A percentile compares a stretch with the other conserved stretches of the same genome.
Evolutionary conservation across 2,329 filamentous ascomycete species (phyloP).

Genomic region (Fusarium multiceps): DNA sequence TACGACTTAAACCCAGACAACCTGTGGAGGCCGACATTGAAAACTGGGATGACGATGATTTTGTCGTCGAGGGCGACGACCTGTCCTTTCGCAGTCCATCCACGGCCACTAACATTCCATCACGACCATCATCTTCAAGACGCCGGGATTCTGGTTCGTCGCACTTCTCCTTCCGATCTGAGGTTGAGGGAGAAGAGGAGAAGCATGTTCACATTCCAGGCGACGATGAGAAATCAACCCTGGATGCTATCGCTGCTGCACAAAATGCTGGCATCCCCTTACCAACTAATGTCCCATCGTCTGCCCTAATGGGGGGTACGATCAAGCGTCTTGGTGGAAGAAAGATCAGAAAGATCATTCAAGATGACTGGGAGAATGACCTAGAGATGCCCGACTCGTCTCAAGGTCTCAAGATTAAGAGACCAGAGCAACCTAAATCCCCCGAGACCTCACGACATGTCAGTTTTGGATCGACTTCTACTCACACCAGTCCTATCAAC

Average conservation of each 20-base stretch:
- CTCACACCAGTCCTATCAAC: constrained; percentile 64
- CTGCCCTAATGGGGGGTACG: constrained; percentile 89
- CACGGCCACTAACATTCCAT: constrained; percentile 56
- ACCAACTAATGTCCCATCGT: constrained; percentile 85
- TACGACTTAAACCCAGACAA: constrained; percentile 64
- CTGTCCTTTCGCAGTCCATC: constrained; percentile 67
- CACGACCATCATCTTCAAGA: constrained; percentile 54
- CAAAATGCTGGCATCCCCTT: constrained; percentile 92
- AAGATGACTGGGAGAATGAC: constrained; percentile 86
- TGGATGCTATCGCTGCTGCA: constrained; percentile 87
- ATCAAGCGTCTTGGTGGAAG: constrained; percentile 88
- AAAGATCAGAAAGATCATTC: constrained; percentile 77
- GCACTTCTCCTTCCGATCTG: constrained; percentile 82
- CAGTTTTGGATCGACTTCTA: constrained; percentile 61
- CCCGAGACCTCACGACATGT: constrained; percentile 77
- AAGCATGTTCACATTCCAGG: constrained; percentile 86
- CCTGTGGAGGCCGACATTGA: constrained; percentile 73
- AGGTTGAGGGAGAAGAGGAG: constrained; percentile 87
- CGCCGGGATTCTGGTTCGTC: constrained; percentile 84
- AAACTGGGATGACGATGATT: constrained; percentile 83
- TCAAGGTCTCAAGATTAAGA: constrained; percentile 73
- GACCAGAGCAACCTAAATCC: constrained; percentile 68
- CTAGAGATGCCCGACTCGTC: constrained; percentile 73
- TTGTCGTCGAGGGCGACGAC: constrained; percentile 76
- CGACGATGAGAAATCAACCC: constrained; percentile 84